These are phyloP conservation scores for Puccinia brachypodii DNA, from an alignment of 1,284 basidiomycete genomes.

Conservation along the genomic window DNA sequence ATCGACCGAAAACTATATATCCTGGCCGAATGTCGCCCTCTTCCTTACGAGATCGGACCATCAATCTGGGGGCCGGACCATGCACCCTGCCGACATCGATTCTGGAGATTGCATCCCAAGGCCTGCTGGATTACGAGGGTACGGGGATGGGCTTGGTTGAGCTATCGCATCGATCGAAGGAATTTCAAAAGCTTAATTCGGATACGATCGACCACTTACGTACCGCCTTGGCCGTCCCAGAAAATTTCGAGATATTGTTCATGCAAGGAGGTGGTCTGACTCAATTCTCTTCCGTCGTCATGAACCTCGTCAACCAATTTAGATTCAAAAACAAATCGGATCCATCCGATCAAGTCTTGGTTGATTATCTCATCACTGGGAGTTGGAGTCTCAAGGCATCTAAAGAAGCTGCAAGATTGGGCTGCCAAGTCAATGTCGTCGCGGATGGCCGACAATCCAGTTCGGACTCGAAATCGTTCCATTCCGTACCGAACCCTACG, in stretches of 20 bases:
- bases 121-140: constrained; percentile 77
- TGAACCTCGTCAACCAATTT: constrained; percentile 82
- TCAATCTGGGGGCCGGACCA: constrained; percentile 90
- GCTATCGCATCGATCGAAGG: constrained; percentile 85
- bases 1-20: not conserved
- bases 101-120: constrained; percentile 71
- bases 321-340: constrained; percentile 63
- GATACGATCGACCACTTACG: constrained; percentile 66
- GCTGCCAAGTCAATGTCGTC: constrained; percentile 66
- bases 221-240: constrained; percentile 73
- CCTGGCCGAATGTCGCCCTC: not conserved
- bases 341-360: constrained; percentile 59
- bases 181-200: constrained; percentile 73
- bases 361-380: constrained; percentile 78
- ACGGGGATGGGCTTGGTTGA: constrained; percentile 92
- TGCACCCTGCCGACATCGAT: constrained; percentile 80
- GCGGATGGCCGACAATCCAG: constrained; percentile 68
- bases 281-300: constrained; percentile 83
- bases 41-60: constrained; percentile 62
- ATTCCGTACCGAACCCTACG: constrained; percentile 72
- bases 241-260: constrained; percentile 82
- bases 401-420: constrained; percentile 71
- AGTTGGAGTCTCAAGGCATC: constrained; percentile 84
- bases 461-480: constrained; percentile 70
- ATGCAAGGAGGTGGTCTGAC: constrained; percentile 85